Percentiles rank a stretch among this genome's conserved stretches.
Conservation (phyloP, 305 asterid genomes). For the Fraxinus greggii region DNA sequence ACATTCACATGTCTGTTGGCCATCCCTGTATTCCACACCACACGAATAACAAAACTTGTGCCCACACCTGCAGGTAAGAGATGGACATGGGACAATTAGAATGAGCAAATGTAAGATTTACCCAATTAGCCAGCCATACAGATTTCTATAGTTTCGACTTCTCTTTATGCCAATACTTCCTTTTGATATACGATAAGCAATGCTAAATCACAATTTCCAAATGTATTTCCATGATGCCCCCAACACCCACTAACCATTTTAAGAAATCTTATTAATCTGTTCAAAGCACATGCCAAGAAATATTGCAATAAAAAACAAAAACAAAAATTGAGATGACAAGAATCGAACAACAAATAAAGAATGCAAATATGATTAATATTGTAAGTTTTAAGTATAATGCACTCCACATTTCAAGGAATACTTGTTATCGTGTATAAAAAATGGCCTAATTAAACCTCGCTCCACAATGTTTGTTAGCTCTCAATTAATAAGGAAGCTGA, state of each 20-base stretch:
- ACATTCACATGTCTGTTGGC: conserved; percentile 40
- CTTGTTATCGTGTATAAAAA: neutral
- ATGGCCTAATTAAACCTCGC: neutral
- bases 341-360: neutral
- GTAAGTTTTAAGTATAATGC: neutral
- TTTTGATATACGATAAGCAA: neutral
- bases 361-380: neutral
- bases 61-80: conserved; percentile 39
- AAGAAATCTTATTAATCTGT: neutral
- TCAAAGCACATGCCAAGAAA: neutral
- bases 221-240: neutral
- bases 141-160: neutral
- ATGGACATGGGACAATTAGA: neutral
- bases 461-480: neutral
- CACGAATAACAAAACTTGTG: conserved; percentile 45
- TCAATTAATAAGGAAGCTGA: neutral
- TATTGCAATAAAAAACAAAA: neutral
- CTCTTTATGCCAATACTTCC: neutral
- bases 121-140: neutral
- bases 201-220: neutral
- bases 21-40: conserved; percentile 37
- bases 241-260: neutral
- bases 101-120: neutral
- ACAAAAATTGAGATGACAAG: neutral
- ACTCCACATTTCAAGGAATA: neutral